phyloP scores from a whole-genome alignment of 176 grass and related monocot genomes.

The Leersia perrieri region DNA sequence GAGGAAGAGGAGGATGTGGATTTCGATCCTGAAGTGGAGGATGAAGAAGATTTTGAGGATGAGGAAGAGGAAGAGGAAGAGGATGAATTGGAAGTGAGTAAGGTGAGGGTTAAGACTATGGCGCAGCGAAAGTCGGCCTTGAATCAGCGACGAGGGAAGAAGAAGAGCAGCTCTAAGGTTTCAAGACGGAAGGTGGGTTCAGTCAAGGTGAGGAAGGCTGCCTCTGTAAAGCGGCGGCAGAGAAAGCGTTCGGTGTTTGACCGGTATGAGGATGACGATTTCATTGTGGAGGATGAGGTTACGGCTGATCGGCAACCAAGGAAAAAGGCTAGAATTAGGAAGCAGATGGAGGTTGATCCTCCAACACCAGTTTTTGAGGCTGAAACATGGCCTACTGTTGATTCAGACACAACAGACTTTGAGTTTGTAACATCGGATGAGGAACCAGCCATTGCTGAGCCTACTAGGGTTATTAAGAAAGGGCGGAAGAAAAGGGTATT shows the following conservation, averaged over 20 bases:
- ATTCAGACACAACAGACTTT: constrained; percentile 47
- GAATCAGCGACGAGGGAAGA: constrained; percentile 24
- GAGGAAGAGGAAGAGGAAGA: constrained; percentile 68
- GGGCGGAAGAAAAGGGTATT: constrained; percentile 49
- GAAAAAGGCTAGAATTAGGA: constrained; percentile 43
- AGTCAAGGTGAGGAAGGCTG: constrained; percentile 17
- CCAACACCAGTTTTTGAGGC: constrained; percentile 16
- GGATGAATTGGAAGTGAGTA: constrained; percentile 38
- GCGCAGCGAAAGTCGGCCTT: constrained; percentile 10
- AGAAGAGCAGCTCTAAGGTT: constrained; percentile 29
- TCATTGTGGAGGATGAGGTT: constrained; percentile 57
- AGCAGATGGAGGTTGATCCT: neutral
- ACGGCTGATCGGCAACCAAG: constrained; percentile 17
- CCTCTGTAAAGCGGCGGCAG: neutral
- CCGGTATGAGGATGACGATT: constrained; percentile 51
- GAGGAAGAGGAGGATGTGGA: constrained; percentile 47
- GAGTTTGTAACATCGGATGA: constrained; percentile 56
- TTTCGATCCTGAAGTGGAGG: constrained; percentile 42
- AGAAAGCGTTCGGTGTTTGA: constrained; percentile 28
- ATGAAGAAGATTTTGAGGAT: constrained; percentile 46
- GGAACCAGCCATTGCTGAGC: constrained; percentile 16
- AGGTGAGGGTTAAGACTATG: constrained; percentile 30
- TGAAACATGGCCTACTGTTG: constrained; percentile 31
- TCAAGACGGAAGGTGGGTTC: constrained; percentile 37
- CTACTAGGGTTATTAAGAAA: constrained; percentile 28